Evolutionary conservation across 345 rosid genomes (phyloP).

Genomic region (Murraya koenigii): DNA sequence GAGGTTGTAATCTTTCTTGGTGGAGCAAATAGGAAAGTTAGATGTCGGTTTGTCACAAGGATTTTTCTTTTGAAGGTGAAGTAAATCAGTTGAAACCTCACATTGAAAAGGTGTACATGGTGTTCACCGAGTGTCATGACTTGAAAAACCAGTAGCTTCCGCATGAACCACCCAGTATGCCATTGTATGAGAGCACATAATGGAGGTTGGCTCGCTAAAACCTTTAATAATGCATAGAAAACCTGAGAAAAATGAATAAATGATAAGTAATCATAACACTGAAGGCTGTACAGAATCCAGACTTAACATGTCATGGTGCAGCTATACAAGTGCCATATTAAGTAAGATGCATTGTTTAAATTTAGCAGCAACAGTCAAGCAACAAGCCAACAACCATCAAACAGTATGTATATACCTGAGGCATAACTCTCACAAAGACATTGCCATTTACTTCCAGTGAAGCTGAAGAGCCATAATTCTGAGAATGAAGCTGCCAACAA

Average conservation of each 20-base stretch:
- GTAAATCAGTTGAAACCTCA: slow-evolving; percentile 32
- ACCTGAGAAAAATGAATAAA: slow-evolving; percentile 30
- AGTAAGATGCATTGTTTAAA: background rate
- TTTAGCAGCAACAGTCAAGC: background rate
- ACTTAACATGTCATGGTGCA: background rate
- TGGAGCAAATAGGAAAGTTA: too few relatives aligned
- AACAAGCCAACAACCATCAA: background rate
- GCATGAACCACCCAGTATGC: slow-evolving; percentile 61
- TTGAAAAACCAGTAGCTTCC: slow-evolving; percentile 36
- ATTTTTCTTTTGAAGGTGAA: background rate
- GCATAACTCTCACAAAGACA: slow-evolving; percentile 30
- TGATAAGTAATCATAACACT: background rate
- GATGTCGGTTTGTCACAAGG: too few relatives aligned
- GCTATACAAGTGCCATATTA: background rate
- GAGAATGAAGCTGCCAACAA: slow-evolving; percentile 7
- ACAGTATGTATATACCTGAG: slow-evolving; percentile 19
- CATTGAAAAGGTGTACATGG: slow-evolving; percentile 40
- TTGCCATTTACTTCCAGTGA: slow-evolving; percentile 15
- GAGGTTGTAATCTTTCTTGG: too few relatives aligned
- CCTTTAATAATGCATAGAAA: slow-evolving; percentile 39
- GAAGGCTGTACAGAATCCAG: background rate
- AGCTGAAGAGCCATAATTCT: slow-evolving; percentile 25
- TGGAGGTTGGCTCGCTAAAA: slow-evolving; percentile 41
- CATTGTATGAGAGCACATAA: slow-evolving; percentile 26
- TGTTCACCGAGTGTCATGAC: slow-evolving; percentile 33